A percentile compares a stretch with the other conserved stretches of the same genome.
phyloP scores from a whole-genome alignment of 1,139 yeast genomes.

The Suhomyces taliae region DNA sequence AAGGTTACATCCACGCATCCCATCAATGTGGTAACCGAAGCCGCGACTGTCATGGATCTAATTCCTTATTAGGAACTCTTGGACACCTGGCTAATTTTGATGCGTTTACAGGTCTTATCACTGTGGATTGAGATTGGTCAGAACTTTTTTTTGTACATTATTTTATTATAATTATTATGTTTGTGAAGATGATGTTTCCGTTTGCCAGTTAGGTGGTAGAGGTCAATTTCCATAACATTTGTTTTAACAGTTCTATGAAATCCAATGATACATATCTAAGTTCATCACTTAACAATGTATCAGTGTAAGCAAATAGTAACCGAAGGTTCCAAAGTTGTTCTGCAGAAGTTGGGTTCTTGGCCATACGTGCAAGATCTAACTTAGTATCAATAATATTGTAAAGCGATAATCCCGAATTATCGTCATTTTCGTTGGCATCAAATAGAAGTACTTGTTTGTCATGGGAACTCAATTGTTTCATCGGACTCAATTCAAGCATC shows the following conservation, averaged over 20 bases:
- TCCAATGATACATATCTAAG: conserved; percentile 46
- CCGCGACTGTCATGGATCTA: too few relatives aligned
- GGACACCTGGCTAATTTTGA: too few relatives aligned
- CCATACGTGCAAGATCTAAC: conserved; percentile 49
- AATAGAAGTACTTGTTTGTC: conserved; percentile 38
- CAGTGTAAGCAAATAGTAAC: conserved; percentile 63
- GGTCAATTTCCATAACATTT: conserved; percentile 36
- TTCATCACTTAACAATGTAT: conserved; percentile 33
- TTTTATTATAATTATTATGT: too few relatives aligned
- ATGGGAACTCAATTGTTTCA: conserved; percentile 26
- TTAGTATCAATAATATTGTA: conserved; percentile 58
- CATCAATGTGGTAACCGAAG: too few relatives aligned
- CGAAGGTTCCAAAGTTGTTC: conserved; percentile 70
- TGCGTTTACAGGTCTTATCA: too few relatives aligned
- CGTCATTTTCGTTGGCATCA: conserved; percentile 23
- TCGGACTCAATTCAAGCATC: conserved; percentile 26
- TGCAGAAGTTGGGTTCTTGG: conserved; percentile 40
- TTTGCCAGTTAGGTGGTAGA: not conserved
- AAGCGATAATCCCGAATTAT: conserved; percentile 29
- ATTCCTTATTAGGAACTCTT: too few relatives aligned
- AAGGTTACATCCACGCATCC: too few relatives aligned
- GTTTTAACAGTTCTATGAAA: conserved; percentile 53
- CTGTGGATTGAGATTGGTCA: too few relatives aligned
- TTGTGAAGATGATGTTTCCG: not conserved
- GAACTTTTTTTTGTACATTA: too few relatives aligned